Conservation (phyloP, 345 rosid genomes). For the Camelina laxa region DNA sequence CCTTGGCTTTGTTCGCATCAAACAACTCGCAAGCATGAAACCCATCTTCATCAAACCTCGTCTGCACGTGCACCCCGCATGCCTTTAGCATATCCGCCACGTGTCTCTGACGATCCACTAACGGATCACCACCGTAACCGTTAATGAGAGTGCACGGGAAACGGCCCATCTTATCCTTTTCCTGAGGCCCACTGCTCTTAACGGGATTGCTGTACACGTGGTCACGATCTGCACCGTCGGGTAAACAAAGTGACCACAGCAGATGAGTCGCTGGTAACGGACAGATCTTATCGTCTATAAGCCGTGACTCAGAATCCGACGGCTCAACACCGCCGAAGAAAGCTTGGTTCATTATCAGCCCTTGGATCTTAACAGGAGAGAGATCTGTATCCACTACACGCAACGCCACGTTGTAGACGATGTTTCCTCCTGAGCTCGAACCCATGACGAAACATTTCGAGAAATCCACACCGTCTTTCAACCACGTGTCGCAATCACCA, state of each 20-base stretch:
- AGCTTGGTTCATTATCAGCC: constrained; percentile 70
- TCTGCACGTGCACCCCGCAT: constrained; percentile 64
- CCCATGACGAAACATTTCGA: constrained; percentile 70
- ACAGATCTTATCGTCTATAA: constrained; percentile 53
- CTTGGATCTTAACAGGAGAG: constrained; percentile 59
- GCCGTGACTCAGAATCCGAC: constrained; percentile 64
- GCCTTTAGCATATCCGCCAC: constrained; percentile 55
- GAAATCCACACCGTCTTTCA: constrained; percentile 63
- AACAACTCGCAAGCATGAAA: constrained; percentile 73
- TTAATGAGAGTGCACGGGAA: constrained; percentile 55
- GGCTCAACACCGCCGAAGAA: constrained; percentile 64
- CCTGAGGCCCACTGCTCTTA: constrained; percentile 33
- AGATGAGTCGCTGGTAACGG: constrained; percentile 63
- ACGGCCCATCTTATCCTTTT: constrained; percentile 53
- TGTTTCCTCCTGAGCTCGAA: constrained; percentile 73
- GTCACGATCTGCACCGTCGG: constrained; percentile 67
- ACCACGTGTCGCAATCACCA: constrained; percentile 69
- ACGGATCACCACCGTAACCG: constrained; percentile 81
- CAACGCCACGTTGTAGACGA: constrained; percentile 66
- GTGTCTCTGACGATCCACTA: constrained; percentile 69
- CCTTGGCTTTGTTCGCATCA: constrained; percentile 52
- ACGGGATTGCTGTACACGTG: constrained; percentile 76
- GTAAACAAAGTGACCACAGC: constrained; percentile 73
- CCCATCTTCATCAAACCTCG: constrained; percentile 57
- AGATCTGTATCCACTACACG: constrained; percentile 54